Conservation (phyloP, 768 basidiomycete species). For the Pholiota molesta region DNA sequence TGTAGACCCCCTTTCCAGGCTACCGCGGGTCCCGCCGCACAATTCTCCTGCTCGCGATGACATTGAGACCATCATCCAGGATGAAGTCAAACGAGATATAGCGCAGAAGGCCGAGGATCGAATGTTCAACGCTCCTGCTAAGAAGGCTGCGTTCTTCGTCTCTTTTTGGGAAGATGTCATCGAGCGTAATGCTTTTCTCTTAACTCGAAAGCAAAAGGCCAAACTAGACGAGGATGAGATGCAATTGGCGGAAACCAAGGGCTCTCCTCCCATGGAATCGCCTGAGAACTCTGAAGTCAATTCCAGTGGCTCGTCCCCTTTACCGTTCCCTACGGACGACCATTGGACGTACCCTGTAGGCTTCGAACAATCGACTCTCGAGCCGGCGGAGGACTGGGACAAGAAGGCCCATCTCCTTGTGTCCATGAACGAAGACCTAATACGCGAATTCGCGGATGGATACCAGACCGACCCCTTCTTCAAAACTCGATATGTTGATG, state of each 20-base stretch:
- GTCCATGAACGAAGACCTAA: background rate
- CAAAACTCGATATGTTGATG: background rate
- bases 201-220: constrained; percentile 6
- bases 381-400: constrained; percentile 8
- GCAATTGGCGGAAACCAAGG: too few relatives aligned
- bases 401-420: background rate
- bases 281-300: too few relatives aligned
- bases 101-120: constrained; percentile 12
- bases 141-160: constrained; percentile 23
- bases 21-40: constrained; percentile 20
- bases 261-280: too few relatives aligned
- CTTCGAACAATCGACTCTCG: too few relatives aligned
- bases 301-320: too few relatives aligned
- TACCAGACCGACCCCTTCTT: constrained; percentile 1
- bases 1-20: constrained; percentile 26
- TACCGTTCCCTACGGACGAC: too few relatives aligned
- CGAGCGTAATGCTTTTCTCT: constrained; percentile 7
- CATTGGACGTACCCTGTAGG: too few relatives aligned
- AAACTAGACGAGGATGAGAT: background rate
- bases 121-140: constrained; percentile 5
- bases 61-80: constrained; percentile 9
- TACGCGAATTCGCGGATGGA: background rate
- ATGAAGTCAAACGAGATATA: background rate
- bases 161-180: constrained; percentile 24
- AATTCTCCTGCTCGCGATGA: constrained; percentile 17